Conservation (phyloP, 2,329 filamentous ascomycete species). For the Zarea fungicola region DNA sequence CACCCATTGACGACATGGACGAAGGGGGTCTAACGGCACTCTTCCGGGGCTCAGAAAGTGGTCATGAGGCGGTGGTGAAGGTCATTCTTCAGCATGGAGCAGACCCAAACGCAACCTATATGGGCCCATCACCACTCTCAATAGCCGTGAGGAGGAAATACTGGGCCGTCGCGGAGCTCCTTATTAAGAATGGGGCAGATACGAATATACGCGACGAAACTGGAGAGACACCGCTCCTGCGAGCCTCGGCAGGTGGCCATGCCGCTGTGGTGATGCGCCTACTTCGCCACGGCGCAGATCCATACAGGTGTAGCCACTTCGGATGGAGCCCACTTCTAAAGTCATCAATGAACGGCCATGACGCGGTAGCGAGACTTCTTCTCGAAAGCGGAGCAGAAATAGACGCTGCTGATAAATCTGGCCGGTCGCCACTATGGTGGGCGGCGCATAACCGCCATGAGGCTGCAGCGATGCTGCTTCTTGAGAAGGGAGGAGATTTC, state of each 20-base stretch:
- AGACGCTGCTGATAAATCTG: neutral
- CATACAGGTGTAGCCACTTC: too few relatives aligned
- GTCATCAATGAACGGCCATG: slow-evolving; percentile 18
- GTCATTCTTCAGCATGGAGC: neutral
- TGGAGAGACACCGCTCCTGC: slow-evolving; percentile 16
- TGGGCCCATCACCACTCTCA: neutral
- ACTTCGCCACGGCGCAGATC: slow-evolving; percentile 13
- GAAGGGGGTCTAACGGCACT: slow-evolving; percentile 4
- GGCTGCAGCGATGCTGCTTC: too few relatives aligned
- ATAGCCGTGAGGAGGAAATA: neutral
- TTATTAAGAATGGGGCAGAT: slow-evolving; percentile 19
- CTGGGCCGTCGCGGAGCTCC: neutral
- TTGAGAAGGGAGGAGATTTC: too few relatives aligned
- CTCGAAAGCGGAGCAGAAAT: slow-evolving; percentile 13
- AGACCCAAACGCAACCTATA: neutral
- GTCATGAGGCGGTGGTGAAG: slow-evolving; percentile 20
- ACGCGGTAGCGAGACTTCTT: slow-evolving; percentile 16
- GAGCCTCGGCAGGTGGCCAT: slow-evolving; percentile 17
- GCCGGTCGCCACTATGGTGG: slow-evolving; percentile 14
- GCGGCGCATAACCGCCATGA: too few relatives aligned
- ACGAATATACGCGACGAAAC: neutral
- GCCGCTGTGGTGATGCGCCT: slow-evolving; percentile 16
- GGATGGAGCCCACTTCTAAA: too few relatives aligned
- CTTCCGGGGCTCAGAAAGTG: slow-evolving; percentile 3
- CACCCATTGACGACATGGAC: slow-evolving; percentile 14